Percentiles rank a stretch among this genome's conserved stretches.
These are phyloP conservation scores for Cercospora sp. DNA, from an alignment of 2,329 filamentous ascomycete species.

Conservation along the genomic window DNA sequence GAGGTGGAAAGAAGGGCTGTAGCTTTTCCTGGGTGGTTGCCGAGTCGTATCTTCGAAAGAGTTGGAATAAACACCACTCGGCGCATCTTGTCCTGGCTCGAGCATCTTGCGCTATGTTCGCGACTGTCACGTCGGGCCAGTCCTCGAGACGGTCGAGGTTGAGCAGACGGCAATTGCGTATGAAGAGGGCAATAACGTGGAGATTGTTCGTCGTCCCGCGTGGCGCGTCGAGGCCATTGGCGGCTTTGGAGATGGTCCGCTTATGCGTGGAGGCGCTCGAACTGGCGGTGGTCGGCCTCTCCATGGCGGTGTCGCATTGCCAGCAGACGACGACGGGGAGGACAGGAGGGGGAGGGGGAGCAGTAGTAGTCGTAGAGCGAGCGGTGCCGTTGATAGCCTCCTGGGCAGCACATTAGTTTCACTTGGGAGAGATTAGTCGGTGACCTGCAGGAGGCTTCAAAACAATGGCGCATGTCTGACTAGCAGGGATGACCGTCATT, in stretches of 20 bases:
- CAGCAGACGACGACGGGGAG: background rate
- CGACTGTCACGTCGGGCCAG: constrained; percentile 73
- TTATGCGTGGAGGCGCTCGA: constrained; percentile 20
- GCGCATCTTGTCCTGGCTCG: constrained; percentile 79
- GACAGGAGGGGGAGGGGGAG: background rate
- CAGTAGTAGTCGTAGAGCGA: background rate
- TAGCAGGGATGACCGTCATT: background rate
- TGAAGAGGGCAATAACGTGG: constrained; percentile 62
- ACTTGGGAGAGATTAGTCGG: background rate
- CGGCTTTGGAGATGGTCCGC: constrained; percentile 22
- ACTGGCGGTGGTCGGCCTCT: constrained; percentile 13
- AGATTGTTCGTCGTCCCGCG: constrained; percentile 5
- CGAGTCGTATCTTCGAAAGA: constrained; percentile 82
- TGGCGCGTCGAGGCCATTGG: constrained; percentile 5
- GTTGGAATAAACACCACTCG: constrained; percentile 87
- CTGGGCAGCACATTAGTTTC: background rate
- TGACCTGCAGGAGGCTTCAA: background rate
- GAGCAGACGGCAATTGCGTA: constrained; percentile 80
- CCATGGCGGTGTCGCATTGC: constrained; percentile 17
- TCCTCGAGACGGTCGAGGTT: constrained; percentile 73
- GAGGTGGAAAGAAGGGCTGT: constrained; percentile 83
- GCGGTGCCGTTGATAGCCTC: background rate
- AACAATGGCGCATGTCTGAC: background rate
- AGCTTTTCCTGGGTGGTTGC: constrained; percentile 78
- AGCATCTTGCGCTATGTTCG: constrained; percentile 68